Conservation (phyloP, 768 basidiomycete genomes). For the Mycena latifolia region DNA sequence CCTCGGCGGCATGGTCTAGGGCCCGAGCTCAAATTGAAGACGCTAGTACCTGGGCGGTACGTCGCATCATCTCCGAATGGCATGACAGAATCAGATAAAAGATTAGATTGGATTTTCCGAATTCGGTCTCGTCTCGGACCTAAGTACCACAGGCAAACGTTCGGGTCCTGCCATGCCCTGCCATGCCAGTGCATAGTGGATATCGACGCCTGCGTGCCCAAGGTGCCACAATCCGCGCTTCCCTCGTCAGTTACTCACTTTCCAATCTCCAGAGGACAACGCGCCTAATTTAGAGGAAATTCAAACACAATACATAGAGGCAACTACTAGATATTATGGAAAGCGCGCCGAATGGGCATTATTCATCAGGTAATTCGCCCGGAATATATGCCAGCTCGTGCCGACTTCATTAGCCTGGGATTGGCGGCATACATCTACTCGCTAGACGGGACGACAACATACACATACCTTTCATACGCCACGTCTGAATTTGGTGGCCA, state of each 20-base stretch:
- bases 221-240: background rate
- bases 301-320: constrained; percentile 7
- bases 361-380: constrained; percentile 64
- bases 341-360: constrained; percentile 69
- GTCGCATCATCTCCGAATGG: too few relatives aligned
- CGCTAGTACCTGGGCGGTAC: too few relatives aligned
- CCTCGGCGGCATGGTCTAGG: too few relatives aligned
- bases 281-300: background rate
- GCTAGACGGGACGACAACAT: constrained; percentile 78
- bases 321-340: constrained; percentile 51
- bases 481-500: constrained; percentile 65
- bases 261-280: background rate
- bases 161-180: background rate
- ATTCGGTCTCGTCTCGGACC: too few relatives aligned
- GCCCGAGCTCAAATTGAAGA: too few relatives aligned
- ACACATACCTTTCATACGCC: constrained; percentile 71
- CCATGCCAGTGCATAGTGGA: constrained; percentile 19
- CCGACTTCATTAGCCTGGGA: constrained; percentile 49
- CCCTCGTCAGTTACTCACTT: background rate
- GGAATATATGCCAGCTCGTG: constrained; percentile 8
- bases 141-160: too few relatives aligned
- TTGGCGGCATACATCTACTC: constrained; percentile 85
- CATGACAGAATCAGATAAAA: too few relatives aligned
- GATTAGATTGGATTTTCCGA: too few relatives aligned
- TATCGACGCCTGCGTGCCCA: constrained; percentile 23